phyloP scores from a whole-genome alignment of 805 yeast genomes.

The Candida wancherniae region DNA sequence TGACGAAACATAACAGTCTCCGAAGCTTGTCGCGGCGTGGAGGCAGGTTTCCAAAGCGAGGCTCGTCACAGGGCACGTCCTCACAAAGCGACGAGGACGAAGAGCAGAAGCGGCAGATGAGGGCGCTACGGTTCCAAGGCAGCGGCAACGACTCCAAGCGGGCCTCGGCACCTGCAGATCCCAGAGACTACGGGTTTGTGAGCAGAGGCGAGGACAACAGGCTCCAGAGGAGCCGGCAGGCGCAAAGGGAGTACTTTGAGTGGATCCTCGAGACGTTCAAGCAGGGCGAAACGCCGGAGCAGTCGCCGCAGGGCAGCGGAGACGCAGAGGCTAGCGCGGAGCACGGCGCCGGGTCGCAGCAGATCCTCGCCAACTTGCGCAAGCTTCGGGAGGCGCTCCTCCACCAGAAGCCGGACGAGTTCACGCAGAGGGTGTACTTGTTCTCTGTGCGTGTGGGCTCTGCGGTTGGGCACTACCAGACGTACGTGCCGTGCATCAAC shows the following conservation, averaged over 20 bases:
- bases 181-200: slow-evolving; percentile 42
- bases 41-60: too few species aligned
- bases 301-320: neutral
- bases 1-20: too few species aligned
- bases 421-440: slow-evolving; percentile 43
- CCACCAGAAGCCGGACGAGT: slow-evolving; percentile 29
- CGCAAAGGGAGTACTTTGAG: slow-evolving; percentile 38
- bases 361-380: slow-evolving; percentile 31
- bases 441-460: slow-evolving; percentile 45
- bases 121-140: slow-evolving; percentile 11
- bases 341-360: slow-evolving; percentile 15
- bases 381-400: slow-evolving; percentile 55
- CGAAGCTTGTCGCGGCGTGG: too few species aligned
- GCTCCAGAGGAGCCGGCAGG: slow-evolving; percentile 40
- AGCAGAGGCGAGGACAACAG: slow-evolving; percentile 57
- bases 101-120: slow-evolving; percentile 4
- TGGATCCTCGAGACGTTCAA: slow-evolving; percentile 25
- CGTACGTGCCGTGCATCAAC: slow-evolving; percentile 51
- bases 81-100: too few species aligned
- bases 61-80: too few species aligned
- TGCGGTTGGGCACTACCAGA: slow-evolving; percentile 44
- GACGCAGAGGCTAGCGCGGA: neutral
- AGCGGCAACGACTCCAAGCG: neutral
- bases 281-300: slow-evolving; percentile 2
- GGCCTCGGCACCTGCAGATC: neutral